A percentile compares a stretch with the other conserved stretches of the same genome.
phyloP scores from a whole-genome alignment of 257 asterid species.

The Nicotiana obtusifolia region DNA sequence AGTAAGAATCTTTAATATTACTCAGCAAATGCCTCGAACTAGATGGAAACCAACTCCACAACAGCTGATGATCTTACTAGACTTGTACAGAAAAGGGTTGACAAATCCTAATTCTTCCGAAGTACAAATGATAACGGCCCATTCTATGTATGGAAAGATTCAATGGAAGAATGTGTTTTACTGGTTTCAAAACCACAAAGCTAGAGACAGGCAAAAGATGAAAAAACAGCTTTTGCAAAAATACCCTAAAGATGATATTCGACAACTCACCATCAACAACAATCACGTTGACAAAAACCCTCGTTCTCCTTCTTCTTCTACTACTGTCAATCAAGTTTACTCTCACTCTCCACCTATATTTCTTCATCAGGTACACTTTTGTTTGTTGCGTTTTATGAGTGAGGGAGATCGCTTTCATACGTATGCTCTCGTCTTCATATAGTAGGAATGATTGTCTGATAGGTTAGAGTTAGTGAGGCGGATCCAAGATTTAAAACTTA shows the following conservation, averaged over 20 bases:
- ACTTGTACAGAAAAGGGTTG: not conserved
- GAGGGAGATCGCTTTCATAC: too few relatives aligned
- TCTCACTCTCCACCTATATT: not conserved
- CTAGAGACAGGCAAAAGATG: slow-evolving; percentile 7
- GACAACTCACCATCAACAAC: too few relatives aligned
- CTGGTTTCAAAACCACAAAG: slow-evolving; percentile 10
- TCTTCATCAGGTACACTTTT: slow-evolving; percentile 1
- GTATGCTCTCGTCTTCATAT: too few relatives aligned
- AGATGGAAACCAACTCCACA: slow-evolving; percentile 11
- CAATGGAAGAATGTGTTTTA: slow-evolving; percentile 8
- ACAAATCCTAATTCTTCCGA: slow-evolving; percentile 7
- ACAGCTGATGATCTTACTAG: not conserved
- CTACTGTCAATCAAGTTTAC: not conserved
- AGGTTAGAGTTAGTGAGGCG: too few relatives aligned
- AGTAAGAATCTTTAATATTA: not conserved
- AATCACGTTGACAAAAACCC: not conserved
- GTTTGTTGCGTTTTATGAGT: not conserved
- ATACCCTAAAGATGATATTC: not conserved
- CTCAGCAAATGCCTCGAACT: not conserved
- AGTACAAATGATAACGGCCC: not conserved
- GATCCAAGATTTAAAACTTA: too few relatives aligned
- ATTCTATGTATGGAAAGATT: slow-evolving; percentile 4
- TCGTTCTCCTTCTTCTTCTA: not conserved
- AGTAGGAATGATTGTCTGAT: too few relatives aligned
- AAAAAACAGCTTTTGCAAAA: not conserved